A percentile compares a stretch with the other conserved stretches of the same genome.
phyloP scores from a whole-genome alignment of 2,329 filamentous ascomycete genomes.

The Erysiphe neolycopersici region DNA sequence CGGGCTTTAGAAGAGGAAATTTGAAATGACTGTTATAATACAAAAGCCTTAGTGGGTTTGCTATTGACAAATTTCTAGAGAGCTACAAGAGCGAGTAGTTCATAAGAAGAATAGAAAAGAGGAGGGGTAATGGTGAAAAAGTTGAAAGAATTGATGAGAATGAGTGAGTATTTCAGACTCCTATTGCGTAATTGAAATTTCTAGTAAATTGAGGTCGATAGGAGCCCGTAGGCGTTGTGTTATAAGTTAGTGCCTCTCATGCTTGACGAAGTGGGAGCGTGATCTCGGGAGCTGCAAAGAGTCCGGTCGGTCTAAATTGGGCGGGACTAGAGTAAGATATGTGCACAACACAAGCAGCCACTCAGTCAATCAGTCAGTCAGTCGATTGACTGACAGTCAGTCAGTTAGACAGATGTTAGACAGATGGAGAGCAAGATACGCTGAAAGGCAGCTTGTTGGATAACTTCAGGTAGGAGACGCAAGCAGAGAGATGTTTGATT shows the following conservation, averaged over 20 bases:
- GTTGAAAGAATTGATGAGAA: neutral
- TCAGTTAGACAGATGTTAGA: too few relatives aligned
- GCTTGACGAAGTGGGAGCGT: neutral
- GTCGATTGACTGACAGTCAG: too few relatives aligned
- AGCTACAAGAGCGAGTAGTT: neutral
- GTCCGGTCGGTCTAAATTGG: too few relatives aligned
- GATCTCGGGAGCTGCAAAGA: too few relatives aligned
- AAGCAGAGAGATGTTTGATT: too few relatives aligned
- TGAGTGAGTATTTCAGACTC: neutral
- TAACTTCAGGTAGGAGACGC: too few relatives aligned
- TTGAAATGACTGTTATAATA: slow-evolving; percentile 1
- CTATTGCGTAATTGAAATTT: neutral
- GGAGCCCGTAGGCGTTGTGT: neutral
- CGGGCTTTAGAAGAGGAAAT: neutral
- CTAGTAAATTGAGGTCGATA: too few relatives aligned
- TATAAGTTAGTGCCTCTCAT: slow-evolving; percentile 2
- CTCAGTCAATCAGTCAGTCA: too few relatives aligned
- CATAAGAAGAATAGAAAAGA: neutral
- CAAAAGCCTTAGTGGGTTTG: neutral
- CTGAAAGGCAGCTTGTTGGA: too few relatives aligned
- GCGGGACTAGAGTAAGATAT: too few relatives aligned
- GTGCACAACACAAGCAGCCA: too few relatives aligned
- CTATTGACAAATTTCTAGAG: neutral
- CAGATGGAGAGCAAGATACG: too few relatives aligned
- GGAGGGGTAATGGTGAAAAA: neutral